These are phyloP conservation scores for Paralagenidium karlingii DNA, from an alignment of 352 stramenopile genomes.

Conservation along the genomic window DNA sequence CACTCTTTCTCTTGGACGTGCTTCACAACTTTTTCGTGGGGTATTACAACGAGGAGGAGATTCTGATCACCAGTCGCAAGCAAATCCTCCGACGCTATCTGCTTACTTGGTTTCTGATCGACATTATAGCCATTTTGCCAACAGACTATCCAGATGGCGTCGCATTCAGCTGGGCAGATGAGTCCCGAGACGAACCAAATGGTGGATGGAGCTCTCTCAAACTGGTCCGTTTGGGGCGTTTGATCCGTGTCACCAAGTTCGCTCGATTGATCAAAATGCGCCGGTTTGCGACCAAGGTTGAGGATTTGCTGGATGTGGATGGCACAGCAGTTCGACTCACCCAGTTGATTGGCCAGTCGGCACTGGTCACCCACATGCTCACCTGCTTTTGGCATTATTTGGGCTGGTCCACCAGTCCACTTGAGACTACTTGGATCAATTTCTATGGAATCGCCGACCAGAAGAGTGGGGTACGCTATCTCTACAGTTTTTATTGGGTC, in stretches of 20 bases:
- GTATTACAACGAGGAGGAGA: constrained; percentile 46
- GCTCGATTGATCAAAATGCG: constrained; percentile 52
- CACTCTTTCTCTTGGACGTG: constrained; percentile 52
- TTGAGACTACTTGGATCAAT: constrained; percentile 28
- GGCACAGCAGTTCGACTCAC: constrained; percentile 47
- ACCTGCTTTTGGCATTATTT: constrained; percentile 73
- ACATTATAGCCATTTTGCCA: constrained; percentile 31
- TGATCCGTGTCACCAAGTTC: constrained; percentile 60
- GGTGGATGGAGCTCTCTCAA: constrained; percentile 52
- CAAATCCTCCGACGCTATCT: constrained; percentile 39
- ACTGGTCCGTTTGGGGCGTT: constrained; percentile 39
- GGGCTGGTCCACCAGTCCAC: constrained; percentile 18
- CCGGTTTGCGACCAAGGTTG: constrained; percentile 57
- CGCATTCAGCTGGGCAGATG: constrained; percentile 24
- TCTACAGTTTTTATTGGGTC: constrained; percentile 83
- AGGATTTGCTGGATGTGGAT: constrained; percentile 53
- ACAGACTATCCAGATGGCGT: no score
- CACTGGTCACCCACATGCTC: constrained; percentile 61
- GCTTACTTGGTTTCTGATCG: constrained; percentile 42
- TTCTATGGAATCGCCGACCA: constrained; percentile 10
- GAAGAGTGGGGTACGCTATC: constrained; percentile 27
- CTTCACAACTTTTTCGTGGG: constrained; percentile 62
- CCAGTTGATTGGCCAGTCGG: constrained; percentile 41
- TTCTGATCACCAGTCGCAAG: constrained; percentile 24
- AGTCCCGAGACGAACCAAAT: constrained; percentile 1